A percentile compares a stretch with the other conserved stretches of the same genome.
These are phyloP conservation scores for Fusarium heterosporum DNA, from an alignment of 2,329 filamentous ascomycete species.

Conservation along the genomic window DNA sequence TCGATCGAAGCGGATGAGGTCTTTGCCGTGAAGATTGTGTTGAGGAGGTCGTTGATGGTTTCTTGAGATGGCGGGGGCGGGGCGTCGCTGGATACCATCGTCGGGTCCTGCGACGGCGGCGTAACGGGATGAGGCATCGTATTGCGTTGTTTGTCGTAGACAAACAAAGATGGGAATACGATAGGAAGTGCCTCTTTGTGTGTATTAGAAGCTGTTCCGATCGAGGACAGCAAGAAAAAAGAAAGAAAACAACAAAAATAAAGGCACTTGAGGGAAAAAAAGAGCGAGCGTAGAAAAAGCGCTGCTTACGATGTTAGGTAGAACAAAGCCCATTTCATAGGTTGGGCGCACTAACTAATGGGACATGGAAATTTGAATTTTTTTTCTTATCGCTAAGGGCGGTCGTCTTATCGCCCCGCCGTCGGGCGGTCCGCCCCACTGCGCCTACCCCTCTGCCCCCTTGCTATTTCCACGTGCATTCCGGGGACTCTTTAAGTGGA, in stretches of 20 bases:
- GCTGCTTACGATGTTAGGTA: constrained; percentile 41
- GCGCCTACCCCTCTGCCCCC: constrained; percentile 15
- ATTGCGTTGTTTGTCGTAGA: constrained; percentile 20
- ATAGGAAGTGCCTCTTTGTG: constrained; percentile 38
- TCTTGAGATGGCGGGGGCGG: constrained; percentile 71
- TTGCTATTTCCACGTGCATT: constrained; percentile 43
- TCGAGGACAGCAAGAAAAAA: constrained; percentile 10
- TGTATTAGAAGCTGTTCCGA: constrained; percentile 22
- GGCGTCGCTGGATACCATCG: constrained; percentile 61
- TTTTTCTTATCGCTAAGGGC: constrained; percentile 36
- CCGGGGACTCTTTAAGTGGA: constrained; percentile 28
- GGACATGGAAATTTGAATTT: constrained; percentile 24
- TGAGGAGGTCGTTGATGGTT: constrained; percentile 73
- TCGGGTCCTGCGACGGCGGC: constrained; percentile 54
- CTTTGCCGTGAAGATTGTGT: constrained; percentile 75
- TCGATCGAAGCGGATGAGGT: constrained; percentile 77
- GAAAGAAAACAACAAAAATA: constrained; percentile 29
- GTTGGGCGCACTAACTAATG: constrained; percentile 32
- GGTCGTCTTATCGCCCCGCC: constrained; percentile 24
- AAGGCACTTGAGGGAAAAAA: constrained; percentile 41
- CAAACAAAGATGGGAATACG: background rate
- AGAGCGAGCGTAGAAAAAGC: constrained; percentile 40
- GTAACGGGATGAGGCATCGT: constrained; percentile 63
- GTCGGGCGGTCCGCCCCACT: constrained; percentile 33
- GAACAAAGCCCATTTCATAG: constrained; percentile 30